A percentile compares a stretch with the other conserved stretches of the same genome.
phyloP scores from a whole-genome alignment of 2,329 filamentous ascomycete species.

The Alternaria atra region DNA sequence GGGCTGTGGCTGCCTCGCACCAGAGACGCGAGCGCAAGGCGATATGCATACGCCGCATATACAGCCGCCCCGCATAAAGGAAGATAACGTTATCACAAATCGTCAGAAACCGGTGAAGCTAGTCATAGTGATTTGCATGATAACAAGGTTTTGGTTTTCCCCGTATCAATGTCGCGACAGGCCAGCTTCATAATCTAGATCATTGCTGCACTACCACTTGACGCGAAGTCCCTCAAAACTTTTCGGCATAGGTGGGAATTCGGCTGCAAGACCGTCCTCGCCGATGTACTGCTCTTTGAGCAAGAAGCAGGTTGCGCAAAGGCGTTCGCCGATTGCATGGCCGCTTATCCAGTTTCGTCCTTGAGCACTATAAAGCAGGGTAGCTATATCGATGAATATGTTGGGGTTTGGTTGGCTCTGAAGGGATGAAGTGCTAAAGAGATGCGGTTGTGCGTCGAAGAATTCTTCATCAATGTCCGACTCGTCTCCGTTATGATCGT shows the following conservation, averaged over 20 bases:
- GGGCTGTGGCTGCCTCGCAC: too few species aligned
- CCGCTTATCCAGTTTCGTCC: conserved; percentile 18
- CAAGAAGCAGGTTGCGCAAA: conserved; percentile 17
- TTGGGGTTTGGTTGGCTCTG: not conserved
- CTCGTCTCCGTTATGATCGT: not conserved
- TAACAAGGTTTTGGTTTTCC: too few species aligned
- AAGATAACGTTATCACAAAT: too few species aligned
- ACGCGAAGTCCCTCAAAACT: conserved; percentile 1
- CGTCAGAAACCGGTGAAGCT: too few species aligned
- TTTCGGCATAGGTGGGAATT: conserved; percentile 19
- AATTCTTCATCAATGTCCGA: not conserved
- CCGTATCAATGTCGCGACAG: too few species aligned
- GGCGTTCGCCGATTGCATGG: not conserved
- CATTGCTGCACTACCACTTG: too few species aligned
- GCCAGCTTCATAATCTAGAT: too few species aligned
- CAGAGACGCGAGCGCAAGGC: too few species aligned
- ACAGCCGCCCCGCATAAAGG: too few species aligned
- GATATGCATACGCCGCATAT: too few species aligned
- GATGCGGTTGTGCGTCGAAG: not conserved
- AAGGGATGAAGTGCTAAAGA: not conserved
- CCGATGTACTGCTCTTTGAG: conserved; percentile 15
- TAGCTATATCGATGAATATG: conserved; percentile 18
- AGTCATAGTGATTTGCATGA: too few species aligned
- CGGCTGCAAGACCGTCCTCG: conserved; percentile 15
- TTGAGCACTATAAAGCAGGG: conserved; percentile 20